These are phyloP conservation scores for Cercospora sesami DNA, from an alignment of 2,329 filamentous ascomycete species.

Conservation along the genomic window DNA sequence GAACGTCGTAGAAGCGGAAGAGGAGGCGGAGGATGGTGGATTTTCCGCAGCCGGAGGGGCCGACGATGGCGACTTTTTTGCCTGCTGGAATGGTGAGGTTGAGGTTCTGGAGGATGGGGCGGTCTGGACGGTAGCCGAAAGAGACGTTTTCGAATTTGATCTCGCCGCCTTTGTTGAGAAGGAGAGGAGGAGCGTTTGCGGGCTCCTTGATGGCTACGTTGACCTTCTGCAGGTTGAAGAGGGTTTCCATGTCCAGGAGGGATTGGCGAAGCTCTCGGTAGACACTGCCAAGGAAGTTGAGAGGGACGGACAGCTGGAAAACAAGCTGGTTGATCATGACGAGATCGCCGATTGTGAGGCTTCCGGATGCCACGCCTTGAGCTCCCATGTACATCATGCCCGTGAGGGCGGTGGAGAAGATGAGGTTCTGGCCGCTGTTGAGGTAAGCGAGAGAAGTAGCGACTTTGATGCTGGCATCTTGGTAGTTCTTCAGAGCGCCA, in stretches of 20 bases:
- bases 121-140: conserved; percentile 85
- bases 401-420: conserved; percentile 90
- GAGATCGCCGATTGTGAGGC: conserved; percentile 86
- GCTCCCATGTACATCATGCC: conserved; percentile 98
- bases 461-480: conserved; percentile 94
- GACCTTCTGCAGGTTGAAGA: conserved; percentile 96
- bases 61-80: conserved; percentile 93
- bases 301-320: conserved; percentile 92
- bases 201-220: conserved; percentile 82
- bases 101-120: conserved; percentile 82
- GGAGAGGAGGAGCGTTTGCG: conserved; percentile 69
- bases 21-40: conserved; percentile 87
- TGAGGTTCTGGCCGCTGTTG: conserved; percentile 94
- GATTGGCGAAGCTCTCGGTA: conserved; percentile 95
- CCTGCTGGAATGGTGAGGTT: conserved; percentile 89
- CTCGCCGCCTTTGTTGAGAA: conserved; percentile 74
- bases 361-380: conserved; percentile 78
- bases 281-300: conserved; percentile 97
- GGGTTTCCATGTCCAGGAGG: conserved; percentile 94
- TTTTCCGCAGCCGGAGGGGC: conserved; percentile 93
- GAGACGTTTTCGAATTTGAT: conserved; percentile 93
- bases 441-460: conserved; percentile 89
- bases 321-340: conserved; percentile 99
- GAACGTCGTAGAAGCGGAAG: conserved; percentile 92
- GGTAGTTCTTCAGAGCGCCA: conserved; percentile 78